Base-by-base conservation (phyloP, 2,329 filamentous ascomycete genomes). In the Fusarium devonianum region DNA sequence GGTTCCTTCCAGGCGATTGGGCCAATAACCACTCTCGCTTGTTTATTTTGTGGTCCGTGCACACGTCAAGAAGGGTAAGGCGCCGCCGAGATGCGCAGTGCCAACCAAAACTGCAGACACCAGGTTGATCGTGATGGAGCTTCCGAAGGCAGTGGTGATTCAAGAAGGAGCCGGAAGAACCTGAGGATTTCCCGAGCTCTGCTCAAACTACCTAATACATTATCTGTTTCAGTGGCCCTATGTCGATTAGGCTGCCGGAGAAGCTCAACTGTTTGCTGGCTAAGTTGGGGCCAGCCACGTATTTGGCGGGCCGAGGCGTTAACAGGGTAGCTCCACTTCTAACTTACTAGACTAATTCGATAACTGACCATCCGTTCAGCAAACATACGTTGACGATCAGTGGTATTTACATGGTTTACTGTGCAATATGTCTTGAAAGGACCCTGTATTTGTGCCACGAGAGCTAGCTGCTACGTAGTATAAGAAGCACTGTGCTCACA, bases 21-120 rank as follows among this genome's bases (percentile, higher is more conserved):
- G n/a, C 58, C 54, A 62, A 32, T 61, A 14, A 54, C 49, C 57
- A 63, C 59, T 67, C 58, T 69, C 67, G 60, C 57, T 69, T 74
- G 70, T 71, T 72, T 71, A 68, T 63, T 32, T 21, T 10, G 2
- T 63, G 65, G 58, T 37, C 64, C 54, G 67, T 68, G 68, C 69
- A n/a, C 47, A n/a, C 51, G 12, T 36, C 54, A 18, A 54, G 62
- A 69, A 46, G 19, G 66, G 69, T 39, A 67, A 69, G 60, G 67
- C 58, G 57, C 44, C 43, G 56, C 51, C 55, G 52, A 41, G 36
- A 55, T 51, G 37, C 49, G 54, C 49, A 49, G 34, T 54, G 37
- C 45, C 50, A 56, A 45, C 48, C 39, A 47, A 62, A 56, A 52
- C 46, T 60, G 60, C n/a, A n/a, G n/a, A n/a, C n/a, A n/a, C n/a